These are phyloP conservation scores for Lolium perenne DNA, from an alignment of 176 grass and related monocot genomes.

Conservation along the genomic window DNA sequence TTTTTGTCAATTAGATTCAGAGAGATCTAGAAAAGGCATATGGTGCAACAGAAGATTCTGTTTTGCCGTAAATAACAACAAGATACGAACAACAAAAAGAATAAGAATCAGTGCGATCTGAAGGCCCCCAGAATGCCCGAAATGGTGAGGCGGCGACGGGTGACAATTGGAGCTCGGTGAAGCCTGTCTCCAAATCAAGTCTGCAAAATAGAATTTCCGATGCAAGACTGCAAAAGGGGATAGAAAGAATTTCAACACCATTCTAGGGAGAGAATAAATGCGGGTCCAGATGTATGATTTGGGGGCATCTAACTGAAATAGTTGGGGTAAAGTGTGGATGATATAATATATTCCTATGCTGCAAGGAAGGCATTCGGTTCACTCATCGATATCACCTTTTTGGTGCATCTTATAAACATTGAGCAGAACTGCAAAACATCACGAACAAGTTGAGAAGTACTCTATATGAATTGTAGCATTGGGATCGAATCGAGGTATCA, in stretches of 20 bases:
- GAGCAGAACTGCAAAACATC: not conserved
- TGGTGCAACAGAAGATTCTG: not conserved
- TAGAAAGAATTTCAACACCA: not conserved
- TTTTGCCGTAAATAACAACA: not conserved
- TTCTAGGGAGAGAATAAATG: not conserved
- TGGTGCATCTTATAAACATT: not conserved
- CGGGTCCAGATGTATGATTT: not conserved
- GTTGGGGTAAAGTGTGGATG: not conserved
- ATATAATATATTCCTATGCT: not conserved
- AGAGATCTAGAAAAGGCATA: not conserved
- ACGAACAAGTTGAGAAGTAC: not conserved
- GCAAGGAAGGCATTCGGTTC: not conserved
- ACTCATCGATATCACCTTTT: not conserved
- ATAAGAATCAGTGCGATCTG: not conserved
- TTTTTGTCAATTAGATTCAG: too few species aligned
- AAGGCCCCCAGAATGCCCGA: not conserved
- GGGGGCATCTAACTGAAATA: not conserved
- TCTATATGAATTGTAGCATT: not conserved
- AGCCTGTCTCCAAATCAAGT: not conserved
- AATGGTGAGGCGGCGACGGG: conserved; percentile 5
- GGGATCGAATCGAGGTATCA: not conserved
- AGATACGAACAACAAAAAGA: not conserved
- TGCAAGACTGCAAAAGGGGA: not conserved
- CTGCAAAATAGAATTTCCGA: not conserved
- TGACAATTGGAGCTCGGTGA: not conserved